Base-by-base conservation (phyloP, 768 basidiomycete genomes). In the Kwoniella dendrophila region DNA sequence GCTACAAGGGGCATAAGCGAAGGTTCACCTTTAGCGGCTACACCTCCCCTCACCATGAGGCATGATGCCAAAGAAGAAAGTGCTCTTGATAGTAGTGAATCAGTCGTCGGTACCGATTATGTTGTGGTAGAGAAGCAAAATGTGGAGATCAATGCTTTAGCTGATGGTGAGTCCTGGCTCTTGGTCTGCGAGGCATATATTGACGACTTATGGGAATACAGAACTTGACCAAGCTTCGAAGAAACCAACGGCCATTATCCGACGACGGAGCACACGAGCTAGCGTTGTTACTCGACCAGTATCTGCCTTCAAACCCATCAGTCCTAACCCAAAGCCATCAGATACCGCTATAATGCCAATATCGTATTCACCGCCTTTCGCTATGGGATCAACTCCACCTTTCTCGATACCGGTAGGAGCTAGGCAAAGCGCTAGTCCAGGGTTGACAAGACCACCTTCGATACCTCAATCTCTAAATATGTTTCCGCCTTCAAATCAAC, bases 41-140 rank as follows among this genome's bases (percentile, higher is more conserved):
- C 72, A 4, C 70, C 73, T 1, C 72, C 73, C 0, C 67, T 78
- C 56, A 71, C 71, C 4, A 64, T 66, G 64, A 44, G 41, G 7
- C 56, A 50, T 24, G 58, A 48, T 20, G 51, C 49, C 14, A 72
- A 73, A 32, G 67, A 70, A 36, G 69, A 64, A 16, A 69, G 67
- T 51, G 66, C 69, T 16, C 11, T 71, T 44, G 65, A 71, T 18
- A 50, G 45, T 26, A 56, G 62, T 55, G 63, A 69, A 48, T 56
- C 73, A 51, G 49, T 69, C 52, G 71, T 81, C 8, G 78, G 76
- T 1, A 72, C 73, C 54, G 95, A 98, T 72, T 99, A 99, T 70
- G 95, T 98, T 0, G 85, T 99, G 0, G 90, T 98, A 1, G 93
- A 89, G 43, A 92, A 99, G 56, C 84, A 88, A 51, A 90, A 90